Percentiles rank a stretch among this genome's conserved stretches.
These are phyloP conservation scores for Hylodesmum podocarpum DNA, from an alignment of 306 rosid genomes.

Conservation along the genomic window DNA sequence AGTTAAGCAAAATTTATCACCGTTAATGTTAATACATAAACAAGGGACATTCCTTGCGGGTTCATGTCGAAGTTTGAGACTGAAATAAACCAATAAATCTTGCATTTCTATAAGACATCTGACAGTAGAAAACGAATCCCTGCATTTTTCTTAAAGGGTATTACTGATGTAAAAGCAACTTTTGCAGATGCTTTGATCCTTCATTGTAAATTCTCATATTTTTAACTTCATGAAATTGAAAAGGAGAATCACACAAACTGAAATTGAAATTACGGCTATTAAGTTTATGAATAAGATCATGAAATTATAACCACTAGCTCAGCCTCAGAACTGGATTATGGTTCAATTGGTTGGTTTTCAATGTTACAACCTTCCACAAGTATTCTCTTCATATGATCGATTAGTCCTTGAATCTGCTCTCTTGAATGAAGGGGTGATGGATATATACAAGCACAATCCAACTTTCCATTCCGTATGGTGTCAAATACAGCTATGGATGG, in stretches of 20 bases:
- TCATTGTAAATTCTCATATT: background rate
- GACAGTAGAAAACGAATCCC: background rate
- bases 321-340: constrained; percentile 7
- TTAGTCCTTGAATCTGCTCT: constrained; percentile 70
- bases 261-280: background rate
- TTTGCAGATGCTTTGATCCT: background rate
- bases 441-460: constrained; percentile 72
- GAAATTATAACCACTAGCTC: background rate
- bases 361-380: constrained; percentile 49
- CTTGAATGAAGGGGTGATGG: constrained; percentile 83
- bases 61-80: background rate
- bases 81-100: constrained; percentile 14
- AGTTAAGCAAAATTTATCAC: background rate
- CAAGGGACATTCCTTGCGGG: background rate
- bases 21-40: background rate
- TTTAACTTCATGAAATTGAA: background rate
- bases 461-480: constrained; percentile 56
- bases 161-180: background rate
- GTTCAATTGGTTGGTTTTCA: constrained; percentile 34
- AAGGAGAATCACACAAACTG: constrained; percentile 10
- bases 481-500: constrained; percentile 85
- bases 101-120: background rate
- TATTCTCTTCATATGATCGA: constrained; percentile 68
- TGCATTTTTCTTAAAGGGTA: background rate
- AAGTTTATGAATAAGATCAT: background rate